Evolutionary conservation across 371 early-diverging fungal species (phyloP).

Genomic region (Funneliformis caledonium): DNA sequence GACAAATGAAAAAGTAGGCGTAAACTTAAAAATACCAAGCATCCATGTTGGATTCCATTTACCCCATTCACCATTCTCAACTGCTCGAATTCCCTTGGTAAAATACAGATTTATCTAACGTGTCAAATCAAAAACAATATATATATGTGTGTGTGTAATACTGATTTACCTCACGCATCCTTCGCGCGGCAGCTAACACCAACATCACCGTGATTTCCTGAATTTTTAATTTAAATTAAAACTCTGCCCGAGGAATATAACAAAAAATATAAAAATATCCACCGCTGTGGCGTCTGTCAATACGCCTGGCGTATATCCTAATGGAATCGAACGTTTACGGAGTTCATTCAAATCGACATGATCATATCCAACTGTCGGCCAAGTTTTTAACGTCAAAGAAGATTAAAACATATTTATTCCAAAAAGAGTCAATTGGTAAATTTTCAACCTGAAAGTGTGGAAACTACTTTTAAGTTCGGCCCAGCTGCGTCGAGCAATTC

Average conservation of each 20-base stretch:
- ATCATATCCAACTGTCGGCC: slow-evolving; percentile 78
- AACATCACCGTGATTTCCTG: slow-evolving; percentile 74
- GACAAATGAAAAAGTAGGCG: background rate
- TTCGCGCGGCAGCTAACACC: slow-evolving; percentile 73
- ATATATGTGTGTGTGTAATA: background rate
- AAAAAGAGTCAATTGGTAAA: background rate
- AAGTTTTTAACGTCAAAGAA: background rate
- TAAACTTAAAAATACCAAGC: slow-evolving; percentile 54
- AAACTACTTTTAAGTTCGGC: slow-evolving; percentile 48
- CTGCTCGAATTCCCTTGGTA: slow-evolving; percentile 54
- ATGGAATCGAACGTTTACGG: slow-evolving; percentile 53
- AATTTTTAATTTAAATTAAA: background rate
- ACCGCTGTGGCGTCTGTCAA: slow-evolving; percentile 85
- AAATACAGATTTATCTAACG: background rate
- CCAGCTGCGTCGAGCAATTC: slow-evolving; percentile 70
- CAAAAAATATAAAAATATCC: background rate
- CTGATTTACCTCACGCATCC: slow-evolving; percentile 61
- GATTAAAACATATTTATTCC: background rate
- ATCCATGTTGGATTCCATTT: slow-evolving; percentile 75
- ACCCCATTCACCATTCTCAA: slow-evolving; percentile 66
- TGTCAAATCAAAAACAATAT: background rate
- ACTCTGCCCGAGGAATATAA: background rate
- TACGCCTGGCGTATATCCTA: slow-evolving; percentile 90
- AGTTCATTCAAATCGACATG: slow-evolving; percentile 70
- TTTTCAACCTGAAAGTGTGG: slow-evolving; percentile 44